Conservation (phyloP, 257 asterid species). For the Scutellaria baicalensis region DNA sequence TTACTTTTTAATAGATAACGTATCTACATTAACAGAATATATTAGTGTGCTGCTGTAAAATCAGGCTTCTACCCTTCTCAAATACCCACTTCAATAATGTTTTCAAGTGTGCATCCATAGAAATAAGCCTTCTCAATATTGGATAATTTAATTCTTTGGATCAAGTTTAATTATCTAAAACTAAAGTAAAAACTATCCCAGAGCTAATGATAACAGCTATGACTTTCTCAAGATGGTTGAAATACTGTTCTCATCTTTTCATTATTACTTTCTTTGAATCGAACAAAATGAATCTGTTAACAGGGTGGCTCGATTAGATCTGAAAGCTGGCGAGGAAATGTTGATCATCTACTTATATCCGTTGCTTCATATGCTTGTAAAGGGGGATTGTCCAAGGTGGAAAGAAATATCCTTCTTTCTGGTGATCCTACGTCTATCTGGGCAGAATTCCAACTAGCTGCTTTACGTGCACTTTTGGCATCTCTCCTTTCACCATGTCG, state of each 20-base stretch:
- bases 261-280: conserved; percentile 6
- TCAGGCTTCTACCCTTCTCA: no score
- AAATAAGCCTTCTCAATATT: no score
- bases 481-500: conserved; percentile 80
- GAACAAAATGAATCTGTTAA: background rate
- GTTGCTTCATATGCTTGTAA: conserved; percentile 60
- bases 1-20: no score
- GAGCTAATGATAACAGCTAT: background rate
- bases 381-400: conserved; percentile 55
- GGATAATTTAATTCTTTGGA: background rate
- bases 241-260: background rate
- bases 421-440: conserved; percentile 31
- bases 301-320: conserved; percentile 80
- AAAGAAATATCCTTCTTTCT: conserved; percentile 17
- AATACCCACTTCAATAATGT: no score
- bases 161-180: background rate
- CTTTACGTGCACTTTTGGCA: conserved; percentile 81
- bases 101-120: no score
- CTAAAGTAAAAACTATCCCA: background rate
- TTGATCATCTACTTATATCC: conserved; percentile 59
- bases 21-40: no score
- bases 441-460: conserved; percentile 64
- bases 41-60: no score
- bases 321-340: conserved; percentile 59
- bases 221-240: background rate